Conservation (phyloP, 2,329 filamentous ascomycete species). For the Xylariales sp. region DNA sequence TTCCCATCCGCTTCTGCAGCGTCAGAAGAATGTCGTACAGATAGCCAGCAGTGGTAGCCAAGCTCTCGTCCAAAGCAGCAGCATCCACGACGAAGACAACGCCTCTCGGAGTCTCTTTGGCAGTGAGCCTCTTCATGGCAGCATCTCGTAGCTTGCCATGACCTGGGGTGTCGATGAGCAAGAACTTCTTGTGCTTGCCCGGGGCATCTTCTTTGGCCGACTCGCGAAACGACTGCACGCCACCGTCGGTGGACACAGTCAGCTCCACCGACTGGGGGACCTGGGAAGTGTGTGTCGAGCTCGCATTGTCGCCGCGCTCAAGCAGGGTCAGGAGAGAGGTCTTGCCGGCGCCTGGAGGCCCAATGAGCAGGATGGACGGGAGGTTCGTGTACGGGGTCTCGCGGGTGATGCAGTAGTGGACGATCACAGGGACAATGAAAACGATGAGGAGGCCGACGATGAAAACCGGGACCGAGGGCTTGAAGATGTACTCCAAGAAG, state of each 20-base stretch:
- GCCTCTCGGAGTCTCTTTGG: slow-evolving; percentile 35
- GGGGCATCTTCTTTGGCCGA: slow-evolving; percentile 51
- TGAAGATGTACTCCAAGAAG: slow-evolving; percentile 50
- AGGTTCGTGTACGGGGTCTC: slow-evolving; percentile 61
- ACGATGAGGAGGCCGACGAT: slow-evolving; percentile 66
- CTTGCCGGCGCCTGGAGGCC: slow-evolving; percentile 81
- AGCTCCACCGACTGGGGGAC: slow-evolving; percentile 48
- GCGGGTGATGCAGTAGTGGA: slow-evolving; percentile 72
- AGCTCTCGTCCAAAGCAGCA: slow-evolving; percentile 56
- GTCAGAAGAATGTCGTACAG: slow-evolving; percentile 84
- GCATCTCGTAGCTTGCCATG: slow-evolving; percentile 86
- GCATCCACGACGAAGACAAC: slow-evolving; percentile 90
- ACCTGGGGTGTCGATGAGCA: slow-evolving; percentile 84
- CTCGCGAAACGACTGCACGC: slow-evolving; percentile 40
- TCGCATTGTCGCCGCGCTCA: slow-evolving; percentile 45
- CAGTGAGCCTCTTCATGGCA: slow-evolving; percentile 48
- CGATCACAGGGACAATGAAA: slow-evolving; percentile 67
- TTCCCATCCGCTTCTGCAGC: slow-evolving; percentile 69
- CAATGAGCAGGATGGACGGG: slow-evolving; percentile 75
- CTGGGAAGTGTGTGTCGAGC: slow-evolving; percentile 54
- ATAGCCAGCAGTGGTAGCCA: slow-evolving; percentile 75
- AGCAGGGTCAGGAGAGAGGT: slow-evolving; percentile 78
- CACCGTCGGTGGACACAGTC: slow-evolving; percentile 42
- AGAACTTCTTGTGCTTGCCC: slow-evolving; percentile 62
- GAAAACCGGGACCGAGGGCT: slow-evolving; percentile 59